Evolutionary conservation across 2,329 filamentous ascomycete genomes (phyloP).

Genomic region (Colletotrichum sp.): DNA sequence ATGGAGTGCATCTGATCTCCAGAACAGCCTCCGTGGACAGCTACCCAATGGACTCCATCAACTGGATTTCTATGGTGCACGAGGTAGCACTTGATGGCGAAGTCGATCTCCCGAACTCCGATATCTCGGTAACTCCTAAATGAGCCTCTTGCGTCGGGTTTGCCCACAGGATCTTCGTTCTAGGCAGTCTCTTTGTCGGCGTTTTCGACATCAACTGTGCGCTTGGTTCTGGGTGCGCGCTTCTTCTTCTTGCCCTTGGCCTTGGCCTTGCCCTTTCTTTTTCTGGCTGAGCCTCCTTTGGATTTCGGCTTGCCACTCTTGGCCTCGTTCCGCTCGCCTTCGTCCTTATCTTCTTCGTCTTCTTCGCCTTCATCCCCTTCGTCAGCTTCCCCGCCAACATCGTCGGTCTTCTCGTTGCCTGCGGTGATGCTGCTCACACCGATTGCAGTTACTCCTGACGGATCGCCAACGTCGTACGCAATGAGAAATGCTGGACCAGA

Average conservation of each 20-base stretch:
- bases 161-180: neutral
- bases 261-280: rapidly evolving
- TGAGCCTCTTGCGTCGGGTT: rapidly evolving
- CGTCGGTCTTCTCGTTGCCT: rapidly evolving
- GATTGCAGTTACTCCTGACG: rapidly evolving
- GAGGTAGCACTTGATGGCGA: neutral
- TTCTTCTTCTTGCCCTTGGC: neutral
- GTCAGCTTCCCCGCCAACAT: rapidly evolving
- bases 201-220: rapidly evolving
- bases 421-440: rapidly evolving
- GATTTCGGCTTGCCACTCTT: neutral
- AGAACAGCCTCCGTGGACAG: rapidly evolving
- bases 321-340: rapidly evolving
- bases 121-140: rapidly evolving
- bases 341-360: neutral
- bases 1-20: neutral
- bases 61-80: neutral
- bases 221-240: neutral
- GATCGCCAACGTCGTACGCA: neutral
- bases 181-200: rapidly evolving
- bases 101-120: rapidly evolving
- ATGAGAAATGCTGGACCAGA: neutral
- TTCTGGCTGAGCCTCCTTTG: neutral
- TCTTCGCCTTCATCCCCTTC: neutral
- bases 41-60: rapidly evolving